phyloP scores from a whole-genome alignment of 2,329 filamentous ascomycete genomes.

The Diaporthe amygdali region DNA sequence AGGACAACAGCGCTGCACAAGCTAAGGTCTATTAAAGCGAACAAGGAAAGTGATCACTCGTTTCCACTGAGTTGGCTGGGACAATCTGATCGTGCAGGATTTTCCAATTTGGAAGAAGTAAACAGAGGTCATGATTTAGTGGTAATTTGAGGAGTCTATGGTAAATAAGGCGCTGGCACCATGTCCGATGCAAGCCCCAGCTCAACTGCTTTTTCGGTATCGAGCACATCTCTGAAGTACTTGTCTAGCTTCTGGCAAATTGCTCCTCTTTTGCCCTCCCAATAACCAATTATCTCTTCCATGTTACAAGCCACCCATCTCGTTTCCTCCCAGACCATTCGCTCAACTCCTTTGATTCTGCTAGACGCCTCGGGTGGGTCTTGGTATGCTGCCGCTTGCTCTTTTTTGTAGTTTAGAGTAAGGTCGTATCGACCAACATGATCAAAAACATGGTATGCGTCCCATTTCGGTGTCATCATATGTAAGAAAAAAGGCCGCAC shows the following conservation, averaged over 20 bases:
- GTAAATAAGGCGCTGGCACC: background rate
- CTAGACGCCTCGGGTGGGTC: background rate
- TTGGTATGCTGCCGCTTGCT: background rate
- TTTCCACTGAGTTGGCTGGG: no score
- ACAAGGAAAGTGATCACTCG: no score
- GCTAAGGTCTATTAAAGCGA: no score
- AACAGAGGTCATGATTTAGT: background rate
- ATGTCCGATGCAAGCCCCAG: background rate
- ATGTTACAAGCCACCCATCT: conserved; percentile 5
- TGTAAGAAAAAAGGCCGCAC: background rate
- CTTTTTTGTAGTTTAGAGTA: background rate
- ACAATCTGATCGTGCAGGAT: no score
- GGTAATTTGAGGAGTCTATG: background rate
- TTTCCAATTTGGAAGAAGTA: background rate
- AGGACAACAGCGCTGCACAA: no score
- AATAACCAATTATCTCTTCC: background rate
- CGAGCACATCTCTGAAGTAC: background rate
- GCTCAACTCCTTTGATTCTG: background rate
- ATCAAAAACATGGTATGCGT: background rate
- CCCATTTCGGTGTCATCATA: background rate
- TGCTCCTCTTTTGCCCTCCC: background rate
- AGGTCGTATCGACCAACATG: background rate
- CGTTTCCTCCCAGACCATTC: conserved; percentile 2
- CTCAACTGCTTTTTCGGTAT: background rate
- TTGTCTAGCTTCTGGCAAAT: background rate